Evolutionary conservation across 805 yeast species (phyloP), one percentile per base, ranked within the genome.

Genomic region (Vanderwaltozyma verrucispora): DNA sequence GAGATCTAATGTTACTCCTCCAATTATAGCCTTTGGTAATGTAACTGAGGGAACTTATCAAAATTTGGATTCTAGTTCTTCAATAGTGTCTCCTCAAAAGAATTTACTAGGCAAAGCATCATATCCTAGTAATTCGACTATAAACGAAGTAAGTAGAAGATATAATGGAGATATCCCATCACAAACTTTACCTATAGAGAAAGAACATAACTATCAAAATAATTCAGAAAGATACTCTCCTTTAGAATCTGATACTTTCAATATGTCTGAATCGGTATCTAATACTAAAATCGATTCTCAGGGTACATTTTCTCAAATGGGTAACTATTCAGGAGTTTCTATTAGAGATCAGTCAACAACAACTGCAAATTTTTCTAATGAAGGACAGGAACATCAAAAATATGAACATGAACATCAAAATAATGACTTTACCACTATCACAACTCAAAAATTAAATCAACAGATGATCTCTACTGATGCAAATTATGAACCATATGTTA

Each of bases 21-120:
- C 6, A 21, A 21, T 7, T 21, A 10, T 21, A 7, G 6, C 24
- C 10, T 21, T 10, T 7, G 10, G 10, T 21, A 21, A 6, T 21
- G 24, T 7, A 7, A 7, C 10, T 21, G 24, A 21, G 6, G 10
- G 24, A 7, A 4, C 14, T 20, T 26, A 21, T 14, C 11, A 20
- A 6, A 14, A 2, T n/a, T 26, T 14, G 36, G 16, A 33, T 27
- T 8, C 19, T 26, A 27, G 26, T 21, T 17, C 25, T 19, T 12
- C 32, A 29, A 28, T 23, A 13, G 5, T 28, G 10, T 32, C 41
- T 4, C 42, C 45, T 2, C 38, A 31, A 15, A 42, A 33, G 26
- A 33, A 33, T 9, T 40, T 49, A 15, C 36, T 53, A 19, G 47
- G 39, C 20, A 51, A 45, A 24, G 42, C 50, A 3, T 56, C 59